A percentile compares a stretch with the other conserved stretches of the same genome.
Conservation (phyloP, 1,284 basidiomycete species). For the Thecaphora frezii region DNA sequence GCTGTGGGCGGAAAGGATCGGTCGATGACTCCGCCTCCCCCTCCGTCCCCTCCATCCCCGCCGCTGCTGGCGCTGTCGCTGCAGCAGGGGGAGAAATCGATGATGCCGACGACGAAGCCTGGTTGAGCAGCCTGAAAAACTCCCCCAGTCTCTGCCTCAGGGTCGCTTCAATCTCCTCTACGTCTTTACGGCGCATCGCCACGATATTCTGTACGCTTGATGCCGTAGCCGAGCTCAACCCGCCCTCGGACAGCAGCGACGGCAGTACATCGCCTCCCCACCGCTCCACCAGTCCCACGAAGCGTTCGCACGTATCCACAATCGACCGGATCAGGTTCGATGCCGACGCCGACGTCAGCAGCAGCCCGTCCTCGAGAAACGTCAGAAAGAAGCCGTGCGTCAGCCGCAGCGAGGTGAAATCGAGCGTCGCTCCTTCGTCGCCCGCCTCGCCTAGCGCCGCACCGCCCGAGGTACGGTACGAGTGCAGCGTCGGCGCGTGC, state of each 20-base stretch:
- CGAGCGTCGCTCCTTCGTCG: constrained; percentile 54
- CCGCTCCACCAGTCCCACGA: constrained; percentile 74
- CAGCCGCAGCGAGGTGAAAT: constrained; percentile 78
- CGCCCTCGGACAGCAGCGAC: constrained; percentile 76
- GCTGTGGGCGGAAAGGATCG: constrained; percentile 12
- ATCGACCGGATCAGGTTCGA: constrained; percentile 70
- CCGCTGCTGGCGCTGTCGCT: background rate
- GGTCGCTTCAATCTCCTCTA: constrained; percentile 76
- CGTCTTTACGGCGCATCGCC: constrained; percentile 68
- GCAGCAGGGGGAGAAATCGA: background rate
- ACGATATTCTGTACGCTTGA: constrained; percentile 63
- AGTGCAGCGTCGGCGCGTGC: background rate
- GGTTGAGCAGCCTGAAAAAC: constrained; percentile 26
- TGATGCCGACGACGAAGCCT: constrained; percentile 7
- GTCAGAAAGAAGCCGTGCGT: constrained; percentile 81
- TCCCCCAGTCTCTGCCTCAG: constrained; percentile 9
- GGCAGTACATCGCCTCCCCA: constrained; percentile 92
- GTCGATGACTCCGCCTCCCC: constrained; percentile 13
- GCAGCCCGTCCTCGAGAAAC: constrained; percentile 74
- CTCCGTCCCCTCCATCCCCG: constrained; percentile 15
- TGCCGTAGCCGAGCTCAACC: constrained; percentile 63
- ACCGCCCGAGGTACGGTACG: background rate
- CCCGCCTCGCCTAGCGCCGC: constrained; percentile 12
- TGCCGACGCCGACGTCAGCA: constrained; percentile 69
- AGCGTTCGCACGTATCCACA: constrained; percentile 77